Evolutionary conservation across 805 yeast genomes (phyloP).

Genomic region (Kluyveromyces nonfermentans): DNA sequence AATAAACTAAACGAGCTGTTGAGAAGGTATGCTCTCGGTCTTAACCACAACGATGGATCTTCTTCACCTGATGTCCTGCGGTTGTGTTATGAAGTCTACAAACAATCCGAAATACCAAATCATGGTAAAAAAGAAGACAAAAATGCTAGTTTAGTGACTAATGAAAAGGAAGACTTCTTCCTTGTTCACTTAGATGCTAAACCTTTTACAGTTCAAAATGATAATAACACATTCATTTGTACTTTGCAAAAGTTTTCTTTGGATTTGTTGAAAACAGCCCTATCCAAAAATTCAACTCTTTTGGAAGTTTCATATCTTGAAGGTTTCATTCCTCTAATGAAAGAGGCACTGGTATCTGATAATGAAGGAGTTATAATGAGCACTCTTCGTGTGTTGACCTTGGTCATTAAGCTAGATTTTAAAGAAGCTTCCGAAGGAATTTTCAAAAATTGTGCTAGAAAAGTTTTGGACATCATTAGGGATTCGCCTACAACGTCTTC

Average conservation of each 20-base stretch:
- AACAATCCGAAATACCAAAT: constrained; percentile 34
- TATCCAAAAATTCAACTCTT: constrained; percentile 53
- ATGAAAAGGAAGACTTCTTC: constrained; percentile 49
- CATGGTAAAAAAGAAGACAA: background rate
- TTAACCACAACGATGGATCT: constrained; percentile 58
- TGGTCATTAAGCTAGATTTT: constrained; percentile 54
- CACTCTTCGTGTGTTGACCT: constrained; percentile 51
- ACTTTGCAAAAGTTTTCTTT: constrained; percentile 68
- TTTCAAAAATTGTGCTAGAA: constrained; percentile 53
- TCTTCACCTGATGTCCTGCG: constrained; percentile 50
- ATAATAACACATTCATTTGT: constrained; percentile 45
- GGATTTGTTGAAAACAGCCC: constrained; percentile 63
- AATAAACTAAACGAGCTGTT: constrained; percentile 70
- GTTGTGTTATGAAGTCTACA: constrained; percentile 64
- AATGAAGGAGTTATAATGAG: constrained; percentile 73
- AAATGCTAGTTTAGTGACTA: background rate
- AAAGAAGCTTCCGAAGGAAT: constrained; percentile 35
- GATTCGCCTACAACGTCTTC: constrained; percentile 70
- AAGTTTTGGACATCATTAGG: constrained; percentile 52
- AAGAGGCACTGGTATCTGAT: constrained; percentile 48
- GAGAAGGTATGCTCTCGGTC: constrained; percentile 69
- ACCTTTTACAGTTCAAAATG: constrained; percentile 43
- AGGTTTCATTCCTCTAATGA: constrained; percentile 69
- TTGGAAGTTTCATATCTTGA: constrained; percentile 50
- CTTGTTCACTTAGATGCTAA: constrained; percentile 62